Evolutionary conservation across 768 basidiomycete genomes (phyloP).

Genomic region (Boletus edulis): DNA sequence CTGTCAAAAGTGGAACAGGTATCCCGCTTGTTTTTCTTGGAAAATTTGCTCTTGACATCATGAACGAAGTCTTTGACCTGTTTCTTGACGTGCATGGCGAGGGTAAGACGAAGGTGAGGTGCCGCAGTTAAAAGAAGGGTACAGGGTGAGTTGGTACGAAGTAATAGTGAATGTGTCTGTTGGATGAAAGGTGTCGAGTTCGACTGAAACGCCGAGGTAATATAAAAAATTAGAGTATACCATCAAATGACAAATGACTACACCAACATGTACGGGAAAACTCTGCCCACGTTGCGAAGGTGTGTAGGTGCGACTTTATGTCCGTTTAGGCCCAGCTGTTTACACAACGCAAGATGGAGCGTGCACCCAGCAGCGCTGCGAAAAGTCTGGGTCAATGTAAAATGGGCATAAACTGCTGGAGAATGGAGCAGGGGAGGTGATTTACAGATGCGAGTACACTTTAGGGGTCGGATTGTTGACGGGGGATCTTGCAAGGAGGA

Average conservation of each 20-base stretch:
- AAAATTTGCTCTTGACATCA: conserved; percentile 32
- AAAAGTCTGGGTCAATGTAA: not conserved
- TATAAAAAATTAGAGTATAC: no score
- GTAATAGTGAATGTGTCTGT: conserved; percentile 2
- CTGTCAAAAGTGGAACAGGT: conserved; percentile 12
- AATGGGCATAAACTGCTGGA: not conserved
- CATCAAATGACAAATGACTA: not conserved
- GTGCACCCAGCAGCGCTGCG: not conserved
- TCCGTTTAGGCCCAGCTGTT: not conserved
- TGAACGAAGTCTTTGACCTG: conserved; percentile 30
- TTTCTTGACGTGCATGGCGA: conserved; percentile 31
- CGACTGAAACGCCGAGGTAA: not conserved
- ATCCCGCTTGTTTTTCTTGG: conserved; percentile 22
- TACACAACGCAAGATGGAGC: conserved; percentile 4
- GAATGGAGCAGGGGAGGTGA: not conserved
- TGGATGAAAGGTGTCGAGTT: not conserved
- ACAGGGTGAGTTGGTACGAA: not conserved
- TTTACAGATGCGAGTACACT: not conserved
- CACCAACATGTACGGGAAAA: conserved; percentile 4
- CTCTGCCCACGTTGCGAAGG: conserved; percentile 5
- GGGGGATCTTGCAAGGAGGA: not conserved
- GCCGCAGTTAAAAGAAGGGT: not conserved
- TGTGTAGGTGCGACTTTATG: conserved; percentile 4
- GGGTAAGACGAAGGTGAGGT: not conserved
- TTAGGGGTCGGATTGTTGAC: not conserved